Base-by-base conservation (phyloP, 2,329 filamentous ascomycete species). In the Lachnellula occidentalis region DNA sequence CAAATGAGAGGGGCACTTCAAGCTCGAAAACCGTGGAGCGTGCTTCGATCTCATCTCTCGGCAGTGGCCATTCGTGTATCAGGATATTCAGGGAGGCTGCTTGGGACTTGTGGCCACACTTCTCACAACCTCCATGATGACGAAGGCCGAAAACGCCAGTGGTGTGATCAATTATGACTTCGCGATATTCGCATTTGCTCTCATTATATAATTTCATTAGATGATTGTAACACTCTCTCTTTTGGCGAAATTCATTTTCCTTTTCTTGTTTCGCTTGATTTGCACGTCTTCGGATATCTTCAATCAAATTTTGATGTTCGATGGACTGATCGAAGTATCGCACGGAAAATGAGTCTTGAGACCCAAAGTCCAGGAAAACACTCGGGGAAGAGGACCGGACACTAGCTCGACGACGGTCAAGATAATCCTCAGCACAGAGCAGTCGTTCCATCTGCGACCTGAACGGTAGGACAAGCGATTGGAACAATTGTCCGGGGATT, bases 31-130 rank as follows among this genome's bases (percentile, higher is more conserved):
- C 69, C 0, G 73, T 71, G 0, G 77, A 70, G 54, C 77, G 74
- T 0, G 71, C 71, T 11, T 70, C 15, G 0, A 56, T 5, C 0
- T 43, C 0, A 0, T 70, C 15, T 15, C 19, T 41, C 0, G 79
- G 74, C 0, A 84, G 66, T 0, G 81, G 80, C 80, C 79, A 83
- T 62, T 85, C 81, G 57, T 81, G 71, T 12, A 80, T 61, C 0
- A 42, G 1, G 14, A 86, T 83, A 0, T 36, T 39, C 0, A 85
- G 51, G 0, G 4, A 2, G 0, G 69, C 48, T 1, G 78, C 77
- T 19, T 66, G 4, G 0, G 6, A 3, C 4, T 61, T 46, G 1
- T 69, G 59, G 0, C 1, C 2, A 60, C 77, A 81, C 42, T 68
- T 72, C 1, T 4, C 3, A 53, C 76, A 78, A 31, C 9, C 14